Evolutionary conservation across 768 basidiomycete genomes (phyloP), one percentile per base, ranked within the genome.

Genomic region (Boletus speciosus): DNA sequence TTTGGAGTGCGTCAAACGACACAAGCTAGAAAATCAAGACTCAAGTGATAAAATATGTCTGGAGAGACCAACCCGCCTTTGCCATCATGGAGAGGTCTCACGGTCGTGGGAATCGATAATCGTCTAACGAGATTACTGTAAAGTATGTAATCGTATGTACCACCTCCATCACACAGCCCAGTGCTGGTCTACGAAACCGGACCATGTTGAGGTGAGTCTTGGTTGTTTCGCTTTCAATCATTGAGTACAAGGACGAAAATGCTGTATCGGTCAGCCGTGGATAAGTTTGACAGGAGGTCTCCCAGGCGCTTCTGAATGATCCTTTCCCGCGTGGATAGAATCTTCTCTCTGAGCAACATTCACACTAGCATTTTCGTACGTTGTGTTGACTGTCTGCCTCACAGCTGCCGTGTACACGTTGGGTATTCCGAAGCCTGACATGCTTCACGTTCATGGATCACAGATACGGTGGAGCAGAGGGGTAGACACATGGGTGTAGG

Each of bases 321-420:
- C 29, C 27, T n/a, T 21, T 61, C 51, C 25, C 58, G 60, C 21
- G 61, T 59, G 62, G 60, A 59, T 12, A 5, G 6, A 51, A 71
- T 71, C 69, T 71, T 71, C 69, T 71, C 71, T 72, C 71, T 72
- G 69, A 70, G 34, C 50, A 32, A 11, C 42, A 1, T 44, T 35
- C 47, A 19, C 48, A 10, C 21, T 16, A 12, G 34, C 25, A 2
- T 6, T 29, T 50, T 40, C 16, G 23, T 25, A 39, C 42, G 45
- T 47, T 31, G 23, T 51, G 39, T 45, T 69, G 60, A 67, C 56
- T 7, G 14, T 21, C 46, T 45, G 40, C 25, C 52, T 41, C 49
- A 58, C 41, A 47, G 14, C 25, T 36, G 31, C 39, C 11, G 32
- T n/a, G 49, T 36, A 31, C 45, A 35, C 29, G 41, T 47, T 41